Base-by-base conservation (phyloP, 176 grass and related monocot species). In the Paspalum notatum region DNA sequence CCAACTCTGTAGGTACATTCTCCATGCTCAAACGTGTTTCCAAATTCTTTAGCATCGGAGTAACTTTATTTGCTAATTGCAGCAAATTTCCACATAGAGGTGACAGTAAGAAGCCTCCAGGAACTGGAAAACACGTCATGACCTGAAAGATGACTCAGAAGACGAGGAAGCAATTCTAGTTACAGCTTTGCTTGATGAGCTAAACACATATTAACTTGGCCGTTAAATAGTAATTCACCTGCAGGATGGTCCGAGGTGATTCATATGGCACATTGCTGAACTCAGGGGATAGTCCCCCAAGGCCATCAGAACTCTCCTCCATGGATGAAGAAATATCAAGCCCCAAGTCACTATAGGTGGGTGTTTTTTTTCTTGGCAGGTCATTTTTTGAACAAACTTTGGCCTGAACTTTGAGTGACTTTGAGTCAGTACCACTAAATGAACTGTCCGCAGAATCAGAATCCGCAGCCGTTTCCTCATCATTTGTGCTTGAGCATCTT, bases 231-330 rank as follows among this genome's bases (percentile, higher is more conserved):
- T 41, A 80, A 14, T 62, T 80, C 85, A 97, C 94, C 89, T 93
- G 76, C 52, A 97, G 80, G 82, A 97, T 97, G 48, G 81, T 83
- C 54, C 49, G 75, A 62, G 94, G 94, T 80, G 93, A 97, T 91
- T 93, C 94, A 85, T 68, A 67, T 57, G 85, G 82, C 49, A 78
- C 12, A 45, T 83, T 78, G 52, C 67, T 80, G 48, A 71, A 91
- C 59, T 86, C 87, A 57, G 80, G 69, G 71, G 82, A 96, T 40
- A 76, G 72, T 27, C 75, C 82, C 59, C 66, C 85, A 69, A 62
- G 83, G n/a, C 65, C 58, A 85, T 83, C 75, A 46, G 86, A 82
- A 85, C 94, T 91, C 58, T 74, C 94, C 76, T 93, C 91, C 3
- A 72, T 72, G 51, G 94, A 93, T 7, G 91, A 85, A 82, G 89